Evolutionary conservation across 768 basidiomycete genomes (phyloP).

Genomic region (Kwoniella europaea): DNA sequence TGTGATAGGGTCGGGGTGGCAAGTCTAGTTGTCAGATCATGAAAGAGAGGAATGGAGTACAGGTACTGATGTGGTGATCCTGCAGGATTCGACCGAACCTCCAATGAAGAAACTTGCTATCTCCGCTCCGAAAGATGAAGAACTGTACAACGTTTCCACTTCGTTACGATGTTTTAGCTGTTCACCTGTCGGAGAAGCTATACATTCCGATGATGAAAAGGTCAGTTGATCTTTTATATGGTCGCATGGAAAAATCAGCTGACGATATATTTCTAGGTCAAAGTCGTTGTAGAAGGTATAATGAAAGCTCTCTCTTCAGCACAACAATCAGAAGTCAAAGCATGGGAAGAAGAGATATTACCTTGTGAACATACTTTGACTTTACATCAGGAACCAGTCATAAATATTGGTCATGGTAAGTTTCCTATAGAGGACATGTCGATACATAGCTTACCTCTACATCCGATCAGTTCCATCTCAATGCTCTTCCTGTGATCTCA

Average conservation of each 20-base stretch:
- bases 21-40: not conserved
- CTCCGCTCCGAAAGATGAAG: slow-evolving; percentile 74
- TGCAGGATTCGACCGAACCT: slow-evolving; percentile 77
- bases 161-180: slow-evolving; percentile 78
- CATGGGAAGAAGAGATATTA: slow-evolving; percentile 94
- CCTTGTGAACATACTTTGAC: slow-evolving; percentile 80
- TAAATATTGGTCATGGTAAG: slow-evolving; percentile 42
- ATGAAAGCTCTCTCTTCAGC: slow-evolving; percentile 85
- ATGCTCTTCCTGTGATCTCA: slow-evolving; percentile 81
- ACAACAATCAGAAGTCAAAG: slow-evolving; percentile 90
- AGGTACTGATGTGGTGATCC: no score
- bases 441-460: not conserved
- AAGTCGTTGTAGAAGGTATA: slow-evolving; percentile 68
- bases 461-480: slow-evolving; percentile 70
- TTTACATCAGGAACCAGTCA: slow-evolving; percentile 62
- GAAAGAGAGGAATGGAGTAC: not conserved
- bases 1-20: slow-evolving; percentile 1
- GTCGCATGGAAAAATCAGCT: not conserved
- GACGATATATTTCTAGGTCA: slow-evolving; percentile 60
- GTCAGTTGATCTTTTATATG: slow-evolving; percentile 13
- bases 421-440: not conserved
- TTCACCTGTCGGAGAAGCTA: slow-evolving; percentile 52
- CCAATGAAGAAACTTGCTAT: slow-evolving; percentile 89
- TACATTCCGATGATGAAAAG: slow-evolving; percentile 45
- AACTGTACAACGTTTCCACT: slow-evolving; percentile 76